Conservation (phyloP, 169 alveolate genomes). For the Eimeria necatrix region DNA sequence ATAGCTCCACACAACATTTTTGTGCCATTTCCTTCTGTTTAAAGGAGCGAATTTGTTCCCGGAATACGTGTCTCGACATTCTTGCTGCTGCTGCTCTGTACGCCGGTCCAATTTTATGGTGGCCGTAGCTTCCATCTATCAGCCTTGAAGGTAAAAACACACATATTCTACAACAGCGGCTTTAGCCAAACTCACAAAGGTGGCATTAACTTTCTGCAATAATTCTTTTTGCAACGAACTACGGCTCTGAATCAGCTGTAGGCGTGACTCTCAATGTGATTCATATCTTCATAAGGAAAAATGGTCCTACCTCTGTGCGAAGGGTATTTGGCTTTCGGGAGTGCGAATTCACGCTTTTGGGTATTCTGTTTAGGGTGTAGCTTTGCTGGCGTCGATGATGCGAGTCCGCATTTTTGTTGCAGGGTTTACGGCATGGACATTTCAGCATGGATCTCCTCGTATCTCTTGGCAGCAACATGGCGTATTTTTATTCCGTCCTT, state of each 20-base stretch:
- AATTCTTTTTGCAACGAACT: not conserved
- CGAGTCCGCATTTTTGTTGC: not conserved
- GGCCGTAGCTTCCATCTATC: conserved; percentile 65
- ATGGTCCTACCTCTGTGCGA: no score
- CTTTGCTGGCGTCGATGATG: no score
- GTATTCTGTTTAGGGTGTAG: no score
- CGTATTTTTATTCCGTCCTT: conserved; percentile 65
- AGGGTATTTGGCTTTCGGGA: no score
- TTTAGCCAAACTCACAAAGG: not conserved
- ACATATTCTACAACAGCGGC: not conserved
- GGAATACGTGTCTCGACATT: conserved; percentile 52
- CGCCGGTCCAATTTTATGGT: conserved; percentile 74
- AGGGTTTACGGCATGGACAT: conserved; percentile 60
- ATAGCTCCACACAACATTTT: no score
- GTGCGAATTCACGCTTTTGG: no score
- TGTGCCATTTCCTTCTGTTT: not conserved
- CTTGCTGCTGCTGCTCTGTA: conserved; percentile 66
- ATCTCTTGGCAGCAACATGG: conserved; percentile 71
- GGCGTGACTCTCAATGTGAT: no score
- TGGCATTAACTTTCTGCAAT: not conserved
- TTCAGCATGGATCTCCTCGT: conserved; percentile 75
- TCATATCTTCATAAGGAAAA: no score
- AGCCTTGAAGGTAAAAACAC: conserved; percentile 23
- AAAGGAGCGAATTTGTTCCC: conserved; percentile 57
- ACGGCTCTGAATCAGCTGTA: no score